Base-by-base conservation (phyloP, 805 yeast species). In the Myxozyma udenii region DNA sequence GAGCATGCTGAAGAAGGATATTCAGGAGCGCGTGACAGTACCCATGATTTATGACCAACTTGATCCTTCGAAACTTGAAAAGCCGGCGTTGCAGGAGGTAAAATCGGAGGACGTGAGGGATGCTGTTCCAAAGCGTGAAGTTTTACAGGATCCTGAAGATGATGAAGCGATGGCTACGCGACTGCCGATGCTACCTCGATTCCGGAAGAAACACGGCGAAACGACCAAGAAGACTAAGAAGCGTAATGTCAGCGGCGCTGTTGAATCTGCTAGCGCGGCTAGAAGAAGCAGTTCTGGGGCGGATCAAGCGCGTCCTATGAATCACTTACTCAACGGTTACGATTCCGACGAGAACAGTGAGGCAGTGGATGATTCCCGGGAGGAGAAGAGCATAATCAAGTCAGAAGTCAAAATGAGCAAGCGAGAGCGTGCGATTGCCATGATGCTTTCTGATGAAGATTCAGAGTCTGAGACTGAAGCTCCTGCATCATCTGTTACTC, bases 1-100 rank as follows among this genome's bases (percentile, higher is more conserved):
- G 53, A 70, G 72, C 9, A 80, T 82, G 42, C 66, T 88, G 41
- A 70, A 80, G 19, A 83, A 84, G 54, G 95, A 88, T 68, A 78
- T 88, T 22, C 74, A 85, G 58, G 91, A 82, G 62, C 78, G 87
- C 53, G 69, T 85, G 2, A 76, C 87, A 22, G 89, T 85, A 0
- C 87, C 93, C 19, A 73, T 76, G 1, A 78, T 88, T 16, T 72
- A 85, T 48, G 82, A 82, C 26, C 68, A 77, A 18, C 71, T 88
- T 58, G 76, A 78, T 50, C 82, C 81, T 36, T 78, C 48, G n/a
- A 41, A 38, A 26, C n/a, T 38, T 2, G 33, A 9, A 9, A 28
- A 28, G 14, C 33, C 33, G 9, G 33, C 9, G 33, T 14, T 9
- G 14, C 33, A 9, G 14, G 33, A 28, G 33, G 18, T 4, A 35